Conservation (phyloP, 2,329 filamentous ascomycete genomes). For the Aspergillus hortae region DNA sequence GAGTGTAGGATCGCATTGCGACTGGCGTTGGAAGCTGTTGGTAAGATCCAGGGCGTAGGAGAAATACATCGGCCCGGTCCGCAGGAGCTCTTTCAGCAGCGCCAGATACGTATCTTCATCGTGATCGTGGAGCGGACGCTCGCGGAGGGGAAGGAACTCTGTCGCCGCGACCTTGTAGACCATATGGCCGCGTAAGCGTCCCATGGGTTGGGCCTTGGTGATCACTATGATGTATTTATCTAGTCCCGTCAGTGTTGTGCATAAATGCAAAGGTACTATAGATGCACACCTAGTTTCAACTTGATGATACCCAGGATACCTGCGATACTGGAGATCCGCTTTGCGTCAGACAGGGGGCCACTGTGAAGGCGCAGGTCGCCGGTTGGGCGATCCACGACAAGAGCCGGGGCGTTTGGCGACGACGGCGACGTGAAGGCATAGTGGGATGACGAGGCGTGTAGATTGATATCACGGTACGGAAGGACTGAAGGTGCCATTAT, state of each 20-base stretch:
- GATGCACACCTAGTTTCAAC: conserved; percentile 73
- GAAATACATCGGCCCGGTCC: conserved; percentile 90
- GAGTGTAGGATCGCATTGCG: conserved; percentile 65
- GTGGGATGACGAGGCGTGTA: conserved; percentile 84
- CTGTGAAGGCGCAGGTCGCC: conserved; percentile 85
- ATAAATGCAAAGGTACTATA: background rate
- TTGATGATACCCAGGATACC: conserved; percentile 94
- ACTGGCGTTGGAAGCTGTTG: conserved; percentile 93
- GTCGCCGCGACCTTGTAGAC: conserved; percentile 89
- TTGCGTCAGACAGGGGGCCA: conserved; percentile 69
- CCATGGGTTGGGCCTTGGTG: conserved; percentile 87
- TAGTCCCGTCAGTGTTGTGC: conserved; percentile 28
- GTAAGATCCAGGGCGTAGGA: conserved; percentile 97
- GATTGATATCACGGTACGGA: conserved; percentile 94
- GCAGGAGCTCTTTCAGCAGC: conserved; percentile 77
- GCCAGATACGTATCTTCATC: conserved; percentile 90
- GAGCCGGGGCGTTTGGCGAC: conserved; percentile 78
- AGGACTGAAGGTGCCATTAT: conserved; percentile 42
- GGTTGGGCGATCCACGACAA: conserved; percentile 87
- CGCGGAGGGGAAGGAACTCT: conserved; percentile 89
- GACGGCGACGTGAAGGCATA: conserved; percentile 98
- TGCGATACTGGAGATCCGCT: conserved; percentile 88
- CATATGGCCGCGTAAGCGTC: conserved; percentile 90
- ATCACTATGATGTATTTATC: conserved; percentile 97
- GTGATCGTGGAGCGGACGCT: conserved; percentile 82